These are phyloP conservation scores for Fusarium sp. DNA, from an alignment of 2,329 filamentous ascomycete genomes.

Conservation along the genomic window DNA sequence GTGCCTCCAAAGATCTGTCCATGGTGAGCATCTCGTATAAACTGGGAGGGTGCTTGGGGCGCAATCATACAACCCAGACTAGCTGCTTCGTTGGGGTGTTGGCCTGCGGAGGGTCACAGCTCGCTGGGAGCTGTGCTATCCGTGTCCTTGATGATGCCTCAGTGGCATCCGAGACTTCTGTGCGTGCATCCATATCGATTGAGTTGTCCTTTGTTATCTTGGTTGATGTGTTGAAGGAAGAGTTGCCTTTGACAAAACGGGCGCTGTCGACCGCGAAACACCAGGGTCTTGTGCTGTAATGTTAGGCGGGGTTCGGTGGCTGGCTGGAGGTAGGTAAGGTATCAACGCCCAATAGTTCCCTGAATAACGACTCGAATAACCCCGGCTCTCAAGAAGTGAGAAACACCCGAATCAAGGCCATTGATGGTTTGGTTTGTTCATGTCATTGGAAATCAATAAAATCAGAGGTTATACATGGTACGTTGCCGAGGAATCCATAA, in stretches of 20 bases:
- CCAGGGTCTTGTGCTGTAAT: conserved; percentile 13
- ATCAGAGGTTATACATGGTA: too few relatives aligned
- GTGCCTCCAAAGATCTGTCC: conserved; percentile 88
- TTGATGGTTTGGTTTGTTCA: too few relatives aligned
- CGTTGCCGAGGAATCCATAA: too few relatives aligned
- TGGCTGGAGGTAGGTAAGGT: too few relatives aligned
- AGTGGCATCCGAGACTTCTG: conserved; percentile 42
- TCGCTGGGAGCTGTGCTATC: conserved; percentile 75
- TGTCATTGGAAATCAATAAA: too few relatives aligned
- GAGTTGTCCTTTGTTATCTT: not conserved
- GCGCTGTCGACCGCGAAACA: conserved; percentile 16
- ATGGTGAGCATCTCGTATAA: conserved; percentile 10
- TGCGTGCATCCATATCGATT: conserved; percentile 43
- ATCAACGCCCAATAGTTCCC: too few relatives aligned
- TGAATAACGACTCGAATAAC: too few relatives aligned
- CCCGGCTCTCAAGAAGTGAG: too few relatives aligned
- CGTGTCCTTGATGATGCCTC: conserved; percentile 45
- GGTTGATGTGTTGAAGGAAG: conserved; percentile 15
- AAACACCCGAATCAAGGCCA: too few relatives aligned
- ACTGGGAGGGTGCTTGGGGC: not conserved
- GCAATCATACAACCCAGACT: conserved; percentile 80
- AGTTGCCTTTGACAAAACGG: conserved; percentile 5
- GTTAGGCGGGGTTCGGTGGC: conserved; percentile 19
- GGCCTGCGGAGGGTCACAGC: conserved; percentile 84
- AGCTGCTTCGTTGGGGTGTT: conserved; percentile 77